Base-by-base conservation (phyloP, 495 filamentous ascomycete genomes). In the Delitschia confertaspora region DNA sequence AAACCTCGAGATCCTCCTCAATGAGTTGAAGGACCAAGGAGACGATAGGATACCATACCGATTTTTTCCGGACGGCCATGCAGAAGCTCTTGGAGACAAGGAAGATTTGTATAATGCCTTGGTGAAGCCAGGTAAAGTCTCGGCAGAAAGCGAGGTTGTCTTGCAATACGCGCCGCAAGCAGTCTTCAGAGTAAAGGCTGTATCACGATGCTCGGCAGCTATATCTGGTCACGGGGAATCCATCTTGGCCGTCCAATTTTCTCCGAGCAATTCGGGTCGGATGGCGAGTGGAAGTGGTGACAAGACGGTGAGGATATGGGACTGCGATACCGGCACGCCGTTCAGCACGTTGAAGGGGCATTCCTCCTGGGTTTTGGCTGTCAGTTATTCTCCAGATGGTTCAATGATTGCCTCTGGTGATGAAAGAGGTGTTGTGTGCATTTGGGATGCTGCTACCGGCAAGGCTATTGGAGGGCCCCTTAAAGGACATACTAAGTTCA, bases 231-330 rank as follows among this genome's bases (percentile, higher is more conserved):
- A 99, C 60, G 89, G 87, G 3, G 84, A 94, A 57, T 76, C 87
- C 0, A 99, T 99, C 51, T 75, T 99, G 4, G 75, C 84, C 11
- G 83, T 81, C 7, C 78, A 85, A 27, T 99, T 96, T 64, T 93
- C 87, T 0, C 93, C 93, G 0, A 72, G 73, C 18, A 79, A 73
- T 3, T 89, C 86, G 2, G 78, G 82, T 6, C 75, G 80, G 41
- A 76, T 99, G 66, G 86, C 88, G 0, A 91, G 83, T 5, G 93
- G 88, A 0, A 86, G 82, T 48, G 93, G 93, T 25, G 93, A 99
- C 53, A 78, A 78, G 23, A 96, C 93, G 5, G 93, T 91, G 5
- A 70, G 93, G 33, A 77, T 99, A 66, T 95, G 85, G 83, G 91
- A 99, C 54, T 93, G 86, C 39, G 85, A 96, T 56, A 95, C 85